Conservation (phyloP, 1,284 basidiomycete species). For the Boletus semigastroideus region DNA sequence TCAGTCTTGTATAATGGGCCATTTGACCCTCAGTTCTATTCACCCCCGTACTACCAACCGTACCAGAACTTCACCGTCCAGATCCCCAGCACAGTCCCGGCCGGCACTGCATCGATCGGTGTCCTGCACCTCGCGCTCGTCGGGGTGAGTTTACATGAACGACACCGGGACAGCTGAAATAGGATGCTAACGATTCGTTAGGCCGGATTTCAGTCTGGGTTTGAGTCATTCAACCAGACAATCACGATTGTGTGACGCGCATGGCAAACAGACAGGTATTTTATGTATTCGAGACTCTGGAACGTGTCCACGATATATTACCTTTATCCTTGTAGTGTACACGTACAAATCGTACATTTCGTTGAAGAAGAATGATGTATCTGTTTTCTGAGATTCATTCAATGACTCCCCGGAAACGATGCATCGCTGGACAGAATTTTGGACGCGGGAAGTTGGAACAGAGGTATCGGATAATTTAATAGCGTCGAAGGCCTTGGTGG, state of each 20-base stretch:
- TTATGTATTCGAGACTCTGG: no score
- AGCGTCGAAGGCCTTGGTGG: no score
- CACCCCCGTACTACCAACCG: constrained; percentile 12
- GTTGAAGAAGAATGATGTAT: no score
- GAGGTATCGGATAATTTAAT: no score
- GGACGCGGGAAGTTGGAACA: no score
- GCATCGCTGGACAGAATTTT: no score
- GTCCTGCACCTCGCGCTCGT: constrained; percentile 24
- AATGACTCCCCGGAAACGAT: no score
- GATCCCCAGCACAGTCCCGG: constrained; percentile 8
- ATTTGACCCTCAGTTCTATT: constrained; percentile 23
- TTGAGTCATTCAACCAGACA: constrained; percentile 30
- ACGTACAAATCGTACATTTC: no score
- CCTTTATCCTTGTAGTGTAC: no score
- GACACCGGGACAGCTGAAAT: no score
- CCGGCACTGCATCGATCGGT: constrained; percentile 22
- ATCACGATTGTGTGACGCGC: constrained; percentile 23
- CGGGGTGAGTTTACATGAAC: constrained; percentile 24
- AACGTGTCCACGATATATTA: no score
- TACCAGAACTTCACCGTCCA: constrained; percentile 31
- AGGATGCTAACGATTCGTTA: constrained; percentile 2
- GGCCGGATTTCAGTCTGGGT: constrained; percentile 19
- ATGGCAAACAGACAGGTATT: background rate
- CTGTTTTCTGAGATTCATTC: no score
- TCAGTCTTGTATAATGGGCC: constrained; percentile 28